Conservation (phyloP, 257 asterid species). For the Paulownia fortunei region DNA sequence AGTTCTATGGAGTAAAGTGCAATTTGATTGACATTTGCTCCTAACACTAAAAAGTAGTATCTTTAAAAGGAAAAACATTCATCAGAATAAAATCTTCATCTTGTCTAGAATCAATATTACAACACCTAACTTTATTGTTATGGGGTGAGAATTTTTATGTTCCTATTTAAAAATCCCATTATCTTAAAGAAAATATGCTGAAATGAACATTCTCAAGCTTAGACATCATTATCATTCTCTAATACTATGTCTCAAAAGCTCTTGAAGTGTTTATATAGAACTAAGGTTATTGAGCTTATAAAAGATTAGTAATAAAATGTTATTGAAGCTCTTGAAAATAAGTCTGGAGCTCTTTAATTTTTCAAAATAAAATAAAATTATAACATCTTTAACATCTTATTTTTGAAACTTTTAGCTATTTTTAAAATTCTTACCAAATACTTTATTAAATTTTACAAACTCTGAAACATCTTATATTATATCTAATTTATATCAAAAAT, state of each 20-base stretch:
- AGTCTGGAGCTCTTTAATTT: too few species aligned
- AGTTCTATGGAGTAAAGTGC: background rate
- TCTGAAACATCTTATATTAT: too few species aligned
- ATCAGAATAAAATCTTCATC: constrained; percentile 45
- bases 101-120: constrained; percentile 36
- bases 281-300: too few species aligned
- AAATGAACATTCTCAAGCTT: background rate
- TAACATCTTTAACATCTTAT: too few species aligned
- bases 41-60: constrained; percentile 27
- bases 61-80: constrained; percentile 34
- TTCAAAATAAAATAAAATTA: too few species aligned
- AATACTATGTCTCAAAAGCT: background rate
- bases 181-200: background rate
- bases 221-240: background rate
- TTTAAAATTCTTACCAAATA: too few species aligned
- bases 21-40: constrained; percentile 27
- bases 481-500: too few species aligned
- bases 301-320: too few species aligned
- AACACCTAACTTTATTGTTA: constrained; percentile 11
- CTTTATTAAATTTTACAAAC: too few species aligned
- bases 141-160: constrained; percentile 16
- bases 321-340: too few species aligned
- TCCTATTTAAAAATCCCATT: constrained; percentile 18
- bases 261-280: too few species aligned
- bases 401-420: too few species aligned